phyloP scores from a whole-genome alignment of 2,329 filamentous ascomycete genomes.

The Eutypella sp. region DNA sequence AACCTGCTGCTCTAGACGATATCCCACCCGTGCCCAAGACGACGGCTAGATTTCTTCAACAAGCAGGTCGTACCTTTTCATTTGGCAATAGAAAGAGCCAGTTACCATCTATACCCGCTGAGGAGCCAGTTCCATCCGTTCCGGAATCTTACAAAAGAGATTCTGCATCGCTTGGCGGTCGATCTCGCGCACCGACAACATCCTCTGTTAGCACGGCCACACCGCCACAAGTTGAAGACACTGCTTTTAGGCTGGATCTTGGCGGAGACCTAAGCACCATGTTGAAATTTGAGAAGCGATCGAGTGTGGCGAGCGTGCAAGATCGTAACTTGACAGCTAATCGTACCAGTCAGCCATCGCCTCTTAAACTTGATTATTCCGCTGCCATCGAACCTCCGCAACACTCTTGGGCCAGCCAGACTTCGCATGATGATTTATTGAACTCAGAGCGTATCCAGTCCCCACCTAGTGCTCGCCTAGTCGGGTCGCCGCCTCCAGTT shows the following conservation, averaged over 20 bases:
- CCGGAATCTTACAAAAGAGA: constrained; percentile 16
- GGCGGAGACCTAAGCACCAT: constrained; percentile 55
- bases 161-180: constrained; percentile 30
- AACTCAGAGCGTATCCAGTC: constrained; percentile 31
- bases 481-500: constrained; percentile 28
- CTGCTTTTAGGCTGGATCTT: constrained; percentile 45
- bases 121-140: constrained; percentile 35
- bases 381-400: constrained; percentile 42
- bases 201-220: constrained; percentile 52
- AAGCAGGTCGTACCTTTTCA: constrained; percentile 55
- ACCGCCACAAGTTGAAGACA: constrained; percentile 42
- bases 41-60: constrained; percentile 48
- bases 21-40: constrained; percentile 42
- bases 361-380: constrained; percentile 42
- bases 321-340: constrained; percentile 42
- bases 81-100: constrained; percentile 50
- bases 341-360: constrained; percentile 40
- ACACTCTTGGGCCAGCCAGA: constrained; percentile 47
- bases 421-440: constrained; percentile 46
- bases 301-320: constrained; percentile 44
- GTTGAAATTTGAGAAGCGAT: constrained; percentile 53
- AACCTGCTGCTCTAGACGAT: constrained; percentile 29
- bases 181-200: constrained; percentile 43
- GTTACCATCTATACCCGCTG: constrained; percentile 29
- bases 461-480: constrained; percentile 26